Base-by-base conservation (phyloP, 1,139 yeast species). In the Nadsonia commutata region DNA sequence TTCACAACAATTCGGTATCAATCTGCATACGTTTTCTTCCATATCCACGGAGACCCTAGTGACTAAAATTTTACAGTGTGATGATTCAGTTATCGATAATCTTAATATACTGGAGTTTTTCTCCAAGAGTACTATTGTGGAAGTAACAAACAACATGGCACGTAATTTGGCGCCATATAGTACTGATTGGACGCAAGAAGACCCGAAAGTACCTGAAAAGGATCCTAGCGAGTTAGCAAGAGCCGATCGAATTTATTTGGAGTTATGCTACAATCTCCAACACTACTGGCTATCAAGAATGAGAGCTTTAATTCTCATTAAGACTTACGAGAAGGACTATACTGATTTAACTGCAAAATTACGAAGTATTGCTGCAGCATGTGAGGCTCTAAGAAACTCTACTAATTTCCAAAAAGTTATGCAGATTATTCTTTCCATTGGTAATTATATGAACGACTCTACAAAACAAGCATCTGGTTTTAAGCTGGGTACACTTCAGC, bases 1-100 rank as follows among this genome's bases (percentile, higher is more conserved):
- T 48, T 83, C 94, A 1, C 90, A 80, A 57, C 94, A 84, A 54
- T 85, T 90, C 65, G 97, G 95, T 38, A 90, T 90, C 56, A 86
- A 88, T 54, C 65, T 90, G 46, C 97, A 90, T 57, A 74, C 80
- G 71, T 84, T 78, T 64, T 72, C 85, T 2, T 68, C 66, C 48
- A 55, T 74, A 43, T 56, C 76, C 1, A 94, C 80, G 17, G 76
- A 71, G 7, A 80, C 73, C 27, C 69, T 90, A 40, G 76, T 85
- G 2, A 42, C 51, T 11, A 80, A 78, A 56, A 77, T 90, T 1
- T 64, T 90, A 41, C 68, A 66, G 20, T 90, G 98, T 62, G 82
- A 81, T 46, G 64, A 65, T 18, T 90, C 81, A 11, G 73, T 88
- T 17, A 51, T 85, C 40, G 72, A 70, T 36, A 85, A 80, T 51